phyloP scores from a whole-genome alignment of 805 yeast genomes.

The Suhomyces tanzawaensis region DNA sequence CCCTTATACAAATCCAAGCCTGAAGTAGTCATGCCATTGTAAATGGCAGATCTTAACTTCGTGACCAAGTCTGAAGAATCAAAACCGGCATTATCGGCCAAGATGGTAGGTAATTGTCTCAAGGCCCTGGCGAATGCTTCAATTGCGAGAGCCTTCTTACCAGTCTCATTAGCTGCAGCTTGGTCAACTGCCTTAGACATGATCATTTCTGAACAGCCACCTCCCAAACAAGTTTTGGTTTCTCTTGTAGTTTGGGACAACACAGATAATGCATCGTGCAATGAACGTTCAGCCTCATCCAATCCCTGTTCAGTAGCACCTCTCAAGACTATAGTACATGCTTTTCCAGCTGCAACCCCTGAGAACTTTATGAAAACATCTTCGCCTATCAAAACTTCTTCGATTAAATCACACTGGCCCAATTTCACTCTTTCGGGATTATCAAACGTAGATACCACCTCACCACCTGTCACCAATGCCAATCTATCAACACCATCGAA shows the following conservation, averaged over 20 bases:
- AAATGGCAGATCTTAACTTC: conserved; percentile 83
- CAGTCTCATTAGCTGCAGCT: conserved; percentile 86
- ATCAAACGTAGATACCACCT: conserved; percentile 95
- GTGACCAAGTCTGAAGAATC: conserved; percentile 92
- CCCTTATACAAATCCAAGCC: conserved; percentile 90
- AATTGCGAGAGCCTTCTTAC: conserved; percentile 90
- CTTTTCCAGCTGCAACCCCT: conserved; percentile 95
- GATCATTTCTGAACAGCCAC: conserved; percentile 85
- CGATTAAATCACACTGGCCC: conserved; percentile 86
- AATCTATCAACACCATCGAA: conserved; percentile 96
- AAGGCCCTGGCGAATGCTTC: conserved; percentile 93
- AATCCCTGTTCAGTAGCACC: conserved; percentile 48
- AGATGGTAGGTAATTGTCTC: conserved; percentile 90
- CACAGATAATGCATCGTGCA: conserved; percentile 95
- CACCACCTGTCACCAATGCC: conserved; percentile 97
- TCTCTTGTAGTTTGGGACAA: conserved; percentile 91
- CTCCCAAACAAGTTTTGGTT: conserved; percentile 89
- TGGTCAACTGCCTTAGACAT: conserved; percentile 97
- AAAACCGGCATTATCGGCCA: conserved; percentile 96
- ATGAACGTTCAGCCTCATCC: conserved; percentile 48
- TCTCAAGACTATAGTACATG: conserved; percentile 91
- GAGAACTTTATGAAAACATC: conserved; percentile 85
- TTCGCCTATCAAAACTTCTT: conserved; percentile 92
- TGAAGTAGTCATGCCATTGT: conserved; percentile 86
- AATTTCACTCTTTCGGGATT: conserved; percentile 80